Evolutionary conservation across 495 filamentous ascomycete species (phyloP).

Genomic region (Cercophora sp.): DNA sequence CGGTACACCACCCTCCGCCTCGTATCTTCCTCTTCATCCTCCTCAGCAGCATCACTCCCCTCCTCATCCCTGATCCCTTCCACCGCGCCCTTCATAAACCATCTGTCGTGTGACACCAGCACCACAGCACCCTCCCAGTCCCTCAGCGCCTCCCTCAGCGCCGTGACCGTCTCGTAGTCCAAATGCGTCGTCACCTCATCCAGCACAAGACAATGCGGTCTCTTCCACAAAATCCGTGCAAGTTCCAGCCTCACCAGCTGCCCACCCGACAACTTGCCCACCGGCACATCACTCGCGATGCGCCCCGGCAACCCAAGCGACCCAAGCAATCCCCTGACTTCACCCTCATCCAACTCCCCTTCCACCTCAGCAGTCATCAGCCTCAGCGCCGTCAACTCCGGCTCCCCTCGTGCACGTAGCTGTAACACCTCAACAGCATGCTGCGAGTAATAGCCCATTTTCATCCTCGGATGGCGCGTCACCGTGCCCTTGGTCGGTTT

Average conservation of each 20-base stretch:
- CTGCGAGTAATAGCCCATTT: constrained; percentile 73
- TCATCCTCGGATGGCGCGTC: constrained; percentile 59
- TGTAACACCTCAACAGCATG: constrained; percentile 68
- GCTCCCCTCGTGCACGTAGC: constrained; percentile 34
- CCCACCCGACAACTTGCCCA: constrained; percentile 66
- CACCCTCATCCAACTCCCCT: constrained; percentile 54
- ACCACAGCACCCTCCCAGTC: constrained; percentile 67
- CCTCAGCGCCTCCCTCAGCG: constrained; percentile 60
- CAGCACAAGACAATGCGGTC: constrained; percentile 70
- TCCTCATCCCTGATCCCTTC: constrained; percentile 59
- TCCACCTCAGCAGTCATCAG: constrained; percentile 48
- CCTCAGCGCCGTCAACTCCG: constrained; percentile 56
- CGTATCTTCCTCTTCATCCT: constrained; percentile 35
- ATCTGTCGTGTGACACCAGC: constrained; percentile 74
- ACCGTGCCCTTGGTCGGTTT: constrained; percentile 51
- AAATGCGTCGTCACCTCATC: constrained; percentile 87
- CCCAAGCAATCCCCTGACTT: constrained; percentile 56
- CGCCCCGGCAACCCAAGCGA: constrained; percentile 63
- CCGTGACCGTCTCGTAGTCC: constrained; percentile 67
- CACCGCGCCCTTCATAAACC: constrained; percentile 63
- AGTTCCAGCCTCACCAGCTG: constrained; percentile 76
- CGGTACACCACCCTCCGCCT: constrained; percentile 58
- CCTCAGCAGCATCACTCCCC: constrained; percentile 45
- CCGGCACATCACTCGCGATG: constrained; percentile 63
- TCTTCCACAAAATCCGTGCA: constrained; percentile 60